phyloP scores from a whole-genome alignment of 108 stramenopile genomes.

The Skeletonema marinoi region DNA sequence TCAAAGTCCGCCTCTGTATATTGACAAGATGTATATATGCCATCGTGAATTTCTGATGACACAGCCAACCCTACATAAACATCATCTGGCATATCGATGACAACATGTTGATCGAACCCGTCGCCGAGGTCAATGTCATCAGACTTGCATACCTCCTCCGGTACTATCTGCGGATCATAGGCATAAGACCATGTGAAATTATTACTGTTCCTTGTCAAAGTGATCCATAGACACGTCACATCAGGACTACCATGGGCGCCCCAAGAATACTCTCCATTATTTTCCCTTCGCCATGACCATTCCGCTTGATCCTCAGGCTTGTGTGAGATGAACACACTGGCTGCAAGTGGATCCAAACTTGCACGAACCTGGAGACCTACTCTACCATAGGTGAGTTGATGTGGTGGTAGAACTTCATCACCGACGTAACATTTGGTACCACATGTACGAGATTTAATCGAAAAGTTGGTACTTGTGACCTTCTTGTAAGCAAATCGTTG shows the following conservation, averaged over 20 bases:
- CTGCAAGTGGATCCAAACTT: not conserved
- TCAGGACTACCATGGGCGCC: not conserved
- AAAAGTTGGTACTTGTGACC: not conserved
- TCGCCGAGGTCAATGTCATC: not conserved
- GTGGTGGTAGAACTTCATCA: too few relatives aligned
- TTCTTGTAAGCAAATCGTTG: not conserved
- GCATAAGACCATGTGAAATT: not conserved
- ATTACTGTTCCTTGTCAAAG: not conserved
- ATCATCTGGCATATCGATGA: not conserved
- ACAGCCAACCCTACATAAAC: not conserved
- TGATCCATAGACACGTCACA: not conserved
- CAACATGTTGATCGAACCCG: not conserved
- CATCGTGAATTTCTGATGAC: not conserved
- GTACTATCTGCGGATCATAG: not conserved
- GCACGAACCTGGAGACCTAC: not conserved
- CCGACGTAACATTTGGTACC: not conserved
- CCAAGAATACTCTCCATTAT: not conserved
- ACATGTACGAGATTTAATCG: not conserved
- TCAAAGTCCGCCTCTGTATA: not conserved
- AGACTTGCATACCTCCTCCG: not conserved
- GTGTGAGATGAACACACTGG: not conserved
- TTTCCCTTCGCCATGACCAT: not conserved
- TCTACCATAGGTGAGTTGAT: not conserved
- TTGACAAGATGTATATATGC: not conserved
- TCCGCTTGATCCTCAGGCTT: not conserved